Evolutionary conservation across 805 yeast genomes (phyloP).

Genomic region (Priceomyces carsonii): DNA sequence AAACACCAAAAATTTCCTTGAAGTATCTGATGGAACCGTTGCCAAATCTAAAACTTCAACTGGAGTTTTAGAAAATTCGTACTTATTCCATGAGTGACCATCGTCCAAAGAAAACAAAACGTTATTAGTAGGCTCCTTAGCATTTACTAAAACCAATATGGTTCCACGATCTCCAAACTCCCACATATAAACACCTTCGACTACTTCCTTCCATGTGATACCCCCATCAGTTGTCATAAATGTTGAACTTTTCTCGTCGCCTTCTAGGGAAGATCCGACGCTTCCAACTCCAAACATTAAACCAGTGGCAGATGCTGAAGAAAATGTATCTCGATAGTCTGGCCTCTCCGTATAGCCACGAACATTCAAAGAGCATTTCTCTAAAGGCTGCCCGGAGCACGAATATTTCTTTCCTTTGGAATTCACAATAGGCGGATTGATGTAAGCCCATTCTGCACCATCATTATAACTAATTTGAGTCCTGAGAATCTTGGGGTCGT

Average conservation of each 20-base stretch:
- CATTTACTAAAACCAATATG: conserved; percentile 69
- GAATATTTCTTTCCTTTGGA: conserved; percentile 55
- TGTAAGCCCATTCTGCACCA: conserved; percentile 81
- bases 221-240: conserved; percentile 92
- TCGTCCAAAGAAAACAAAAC: conserved; percentile 72
- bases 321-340: conserved; percentile 81
- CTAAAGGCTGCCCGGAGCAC: conserved; percentile 53
- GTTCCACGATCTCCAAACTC: conserved; percentile 97
- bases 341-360: conserved; percentile 89
- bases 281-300: conserved; percentile 90
- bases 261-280: conserved; percentile 65
- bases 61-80: conserved; percentile 56
- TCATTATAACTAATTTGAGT: conserved; percentile 84
- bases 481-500: conserved; percentile 55
- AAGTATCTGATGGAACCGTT: conserved; percentile 91
- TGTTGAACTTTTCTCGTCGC: conserved; percentile 59
- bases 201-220: conserved; percentile 77
- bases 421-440: conserved; percentile 70
- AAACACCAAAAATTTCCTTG: conserved; percentile 72
- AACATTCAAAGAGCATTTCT: conserved; percentile 75
- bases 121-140: conserved; percentile 55
- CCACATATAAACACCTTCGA: conserved; percentile 81
- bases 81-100: conserved; percentile 75
- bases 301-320: conserved; percentile 89
- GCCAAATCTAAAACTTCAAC: conserved; percentile 70